phyloP scores from a whole-genome alignment of 495 filamentous ascomycete genomes.

The Penicillium lagena region DNA sequence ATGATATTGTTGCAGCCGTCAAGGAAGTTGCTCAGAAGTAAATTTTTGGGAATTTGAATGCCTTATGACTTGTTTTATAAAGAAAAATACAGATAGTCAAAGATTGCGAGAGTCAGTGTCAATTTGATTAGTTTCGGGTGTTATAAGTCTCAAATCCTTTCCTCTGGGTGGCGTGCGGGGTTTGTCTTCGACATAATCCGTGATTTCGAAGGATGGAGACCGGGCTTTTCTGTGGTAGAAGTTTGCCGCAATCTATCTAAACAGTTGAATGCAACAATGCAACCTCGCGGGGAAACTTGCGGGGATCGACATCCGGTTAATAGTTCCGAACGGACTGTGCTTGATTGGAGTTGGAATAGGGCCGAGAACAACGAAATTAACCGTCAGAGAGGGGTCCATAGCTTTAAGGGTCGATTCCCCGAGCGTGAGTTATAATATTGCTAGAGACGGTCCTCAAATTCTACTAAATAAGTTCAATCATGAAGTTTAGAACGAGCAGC shows the following conservation, averaged over 20 bases:
- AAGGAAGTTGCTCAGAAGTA: conserved; percentile 21
- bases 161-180: no score
- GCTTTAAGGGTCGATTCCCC: background rate
- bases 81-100: no score
- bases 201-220: no score
- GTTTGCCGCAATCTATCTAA: no score
- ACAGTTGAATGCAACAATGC: background rate
- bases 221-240: no score
- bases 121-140: no score
- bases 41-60: background rate
- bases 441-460: background rate
- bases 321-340: conserved; percentile 3
- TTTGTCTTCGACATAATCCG: no score
- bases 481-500: background rate
- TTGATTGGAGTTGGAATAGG: background rate
- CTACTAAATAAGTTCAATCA: background rate
- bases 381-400: background rate
- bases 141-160: no score
- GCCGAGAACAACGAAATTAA: background rate
- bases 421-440: background rate
- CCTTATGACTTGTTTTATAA: no score
- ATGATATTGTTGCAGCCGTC: conserved; percentile 23
- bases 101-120: no score
- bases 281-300: conserved; percentile 5
- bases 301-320: conserved; percentile 3